Percentiles rank a stretch among this genome's conserved stretches.
Conservation (phyloP, 257 asterid species). For the Solanum bulbocastanum region DNA sequence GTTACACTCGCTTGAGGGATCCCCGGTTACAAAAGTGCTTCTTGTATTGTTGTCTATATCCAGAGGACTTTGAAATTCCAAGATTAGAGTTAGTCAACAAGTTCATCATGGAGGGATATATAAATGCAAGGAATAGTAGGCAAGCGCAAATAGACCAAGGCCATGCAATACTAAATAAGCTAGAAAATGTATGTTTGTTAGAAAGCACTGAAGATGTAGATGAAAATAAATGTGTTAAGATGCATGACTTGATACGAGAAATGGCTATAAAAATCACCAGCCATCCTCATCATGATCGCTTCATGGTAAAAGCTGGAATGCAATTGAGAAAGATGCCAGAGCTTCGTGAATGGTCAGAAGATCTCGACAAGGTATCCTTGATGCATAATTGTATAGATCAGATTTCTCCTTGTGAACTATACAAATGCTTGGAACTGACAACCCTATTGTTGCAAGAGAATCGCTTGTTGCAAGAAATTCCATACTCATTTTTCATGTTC, state of each 20-base stretch:
- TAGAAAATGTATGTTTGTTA: background rate
- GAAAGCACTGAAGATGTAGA: background rate
- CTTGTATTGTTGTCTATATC: background rate
- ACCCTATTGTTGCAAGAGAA: background rate
- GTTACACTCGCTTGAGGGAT: background rate
- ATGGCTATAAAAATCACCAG: background rate
- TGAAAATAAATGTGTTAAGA: background rate
- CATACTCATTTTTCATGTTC: background rate
- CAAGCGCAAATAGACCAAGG: background rate
- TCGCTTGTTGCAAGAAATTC: background rate
- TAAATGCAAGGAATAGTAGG: background rate
- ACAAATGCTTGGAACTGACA: background rate
- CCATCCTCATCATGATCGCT: background rate
- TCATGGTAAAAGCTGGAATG: background rate
- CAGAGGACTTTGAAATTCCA: background rate
- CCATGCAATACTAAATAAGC: background rate
- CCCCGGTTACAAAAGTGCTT: background rate
- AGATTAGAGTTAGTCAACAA: background rate
- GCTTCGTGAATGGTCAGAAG: background rate
- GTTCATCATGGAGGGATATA: background rate
- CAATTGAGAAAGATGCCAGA: background rate
- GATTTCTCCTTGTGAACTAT: background rate
- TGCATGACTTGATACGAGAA: background rate
- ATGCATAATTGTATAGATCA: background rate
- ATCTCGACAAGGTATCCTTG: background rate